A percentile compares a stretch with the other conserved stretches of the same genome.
Evolutionary conservation across 768 basidiomycete species (phyloP).

Genomic region (Cytidiella melzeri): DNA sequence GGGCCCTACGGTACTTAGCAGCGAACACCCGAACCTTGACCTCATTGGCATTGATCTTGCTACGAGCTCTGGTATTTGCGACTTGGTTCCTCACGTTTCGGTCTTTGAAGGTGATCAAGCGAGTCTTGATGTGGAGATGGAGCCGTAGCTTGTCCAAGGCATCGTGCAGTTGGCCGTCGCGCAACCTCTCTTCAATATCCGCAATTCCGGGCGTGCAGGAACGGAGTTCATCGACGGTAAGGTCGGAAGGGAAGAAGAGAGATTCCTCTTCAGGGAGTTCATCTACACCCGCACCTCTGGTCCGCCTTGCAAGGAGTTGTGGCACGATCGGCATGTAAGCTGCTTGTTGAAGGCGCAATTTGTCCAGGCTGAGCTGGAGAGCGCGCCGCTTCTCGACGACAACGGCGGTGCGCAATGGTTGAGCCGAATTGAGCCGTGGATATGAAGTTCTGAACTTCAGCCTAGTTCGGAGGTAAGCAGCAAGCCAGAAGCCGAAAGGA

Average conservation of each 20-base stretch:
- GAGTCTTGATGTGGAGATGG: slow-evolving; percentile 14
- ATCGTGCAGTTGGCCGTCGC: slow-evolving; percentile 14
- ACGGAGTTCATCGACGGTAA: not conserved
- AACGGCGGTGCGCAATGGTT: too few relatives aligned
- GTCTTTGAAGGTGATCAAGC: slow-evolving; percentile 10
- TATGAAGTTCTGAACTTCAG: too few relatives aligned
- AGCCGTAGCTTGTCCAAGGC: slow-evolving; percentile 12
- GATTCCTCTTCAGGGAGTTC: slow-evolving; percentile 12
- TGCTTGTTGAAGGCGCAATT: slow-evolving; percentile 7
- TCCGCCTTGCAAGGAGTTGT: not conserved
- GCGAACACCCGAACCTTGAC: not conserved
- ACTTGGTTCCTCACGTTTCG: slow-evolving; percentile 11
- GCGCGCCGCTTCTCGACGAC: slow-evolving; percentile 4
- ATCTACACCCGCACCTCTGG: not conserved
- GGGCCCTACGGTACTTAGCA: slow-evolving; percentile 5
- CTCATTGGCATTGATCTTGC: not conserved
- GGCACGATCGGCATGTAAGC: slow-evolving; percentile 16
- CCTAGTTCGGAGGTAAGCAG: not conserved
- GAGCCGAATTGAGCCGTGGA: too few relatives aligned
- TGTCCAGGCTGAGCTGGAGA: slow-evolving; percentile 6
- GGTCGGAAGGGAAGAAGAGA: slow-evolving; percentile 19
- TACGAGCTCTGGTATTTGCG: slow-evolving; percentile 6
- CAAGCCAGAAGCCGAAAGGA: not conserved
- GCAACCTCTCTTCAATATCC: slow-evolving; percentile 8
- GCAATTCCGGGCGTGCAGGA: slow-evolving; percentile 5